phyloP scores from a whole-genome alignment of 1,284 basidiomycete species.

The Sphaerobolus stellatus region DNA sequence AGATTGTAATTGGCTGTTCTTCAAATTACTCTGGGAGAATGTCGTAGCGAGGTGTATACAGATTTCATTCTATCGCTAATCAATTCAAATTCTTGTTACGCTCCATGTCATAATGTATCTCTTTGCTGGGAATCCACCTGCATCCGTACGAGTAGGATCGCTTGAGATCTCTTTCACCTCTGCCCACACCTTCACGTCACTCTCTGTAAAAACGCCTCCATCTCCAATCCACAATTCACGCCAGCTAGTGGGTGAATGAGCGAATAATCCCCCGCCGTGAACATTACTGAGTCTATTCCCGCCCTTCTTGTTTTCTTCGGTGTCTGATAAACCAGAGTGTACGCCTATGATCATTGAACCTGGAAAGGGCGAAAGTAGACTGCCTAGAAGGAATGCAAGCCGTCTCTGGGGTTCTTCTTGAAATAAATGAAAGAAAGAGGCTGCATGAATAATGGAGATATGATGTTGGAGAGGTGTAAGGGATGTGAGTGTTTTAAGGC shows the following conservation, averaged over 20 bases:
- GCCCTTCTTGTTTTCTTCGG: constrained; percentile 3
- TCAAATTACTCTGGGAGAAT: too few relatives aligned
- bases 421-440: constrained; percentile 40
- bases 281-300: neutral
- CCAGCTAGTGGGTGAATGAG: constrained; percentile 9
- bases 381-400: constrained; percentile 30
- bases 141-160: too few relatives aligned
- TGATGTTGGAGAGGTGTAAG: constrained; percentile 34
- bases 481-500: constrained; percentile 28
- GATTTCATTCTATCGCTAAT: too few relatives aligned
- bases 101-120: too few relatives aligned
- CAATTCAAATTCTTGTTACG: too few relatives aligned
- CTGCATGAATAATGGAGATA: constrained; percentile 31
- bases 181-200: neutral
- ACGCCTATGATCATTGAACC: constrained; percentile 34
- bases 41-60: too few relatives aligned
- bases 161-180: neutral
- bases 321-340: constrained; percentile 25
- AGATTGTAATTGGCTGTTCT: too few relatives aligned
- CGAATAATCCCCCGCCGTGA: neutral
- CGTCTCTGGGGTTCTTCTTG: constrained; percentile 31
- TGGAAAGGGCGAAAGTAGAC: constrained; percentile 30
- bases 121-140: too few relatives aligned
- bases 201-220: constrained; percentile 3
- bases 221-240: constrained; percentile 5